Base-by-base conservation (phyloP, 805 yeast species). In the Saccharomycopsis sp. region DNA sequence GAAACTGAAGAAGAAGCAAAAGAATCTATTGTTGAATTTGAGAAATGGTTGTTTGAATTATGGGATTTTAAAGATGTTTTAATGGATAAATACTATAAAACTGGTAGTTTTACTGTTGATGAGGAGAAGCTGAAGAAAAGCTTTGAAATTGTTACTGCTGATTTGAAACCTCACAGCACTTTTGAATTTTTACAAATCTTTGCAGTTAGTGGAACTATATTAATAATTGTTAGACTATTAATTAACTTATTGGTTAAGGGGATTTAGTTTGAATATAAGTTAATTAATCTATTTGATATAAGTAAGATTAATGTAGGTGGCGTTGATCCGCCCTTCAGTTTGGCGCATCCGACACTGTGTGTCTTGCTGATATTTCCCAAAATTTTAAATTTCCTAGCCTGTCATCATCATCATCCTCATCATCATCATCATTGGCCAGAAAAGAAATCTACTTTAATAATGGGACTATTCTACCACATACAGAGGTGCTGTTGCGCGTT, bases 21-120 rank as follows among this genome's bases (percentile, higher is more conserved):
- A n/a, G 49, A 43, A 9, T 63, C 63, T 36, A 60, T 71, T 54
- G 54, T 62, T 40, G 57, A 53, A 34, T 88, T 93, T 57, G 84
- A 79, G 43, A 63, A 71, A 20, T 93, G 98, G 98, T 62, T 93
- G 38, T 70, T 68, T 49, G 62, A 71, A 2, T 63, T 75, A 8
- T 93, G 97, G 97, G 56, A 64, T 16, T 81, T 76, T 51, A 93
- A 93, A 61, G 97, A 93, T 61, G 63, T 60, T 39, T 59, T 81
- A 40, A 68, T 93, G 77, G 79, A 72, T n/a, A 57, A 59, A 14
- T 85, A 76, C 55, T 80, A 75, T 56, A 56, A 65, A 11, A 63
- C 66, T 9, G 88, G 90, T 5, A 52, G 67, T 2, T 81, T 82
- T 35, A 35, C 31, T 5, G 32, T 5, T 17, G 24, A 23, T 11